phyloP scores from a whole-genome alignment of 148 eudicot genomes.

The Dianthus caryophyllus region DNA sequence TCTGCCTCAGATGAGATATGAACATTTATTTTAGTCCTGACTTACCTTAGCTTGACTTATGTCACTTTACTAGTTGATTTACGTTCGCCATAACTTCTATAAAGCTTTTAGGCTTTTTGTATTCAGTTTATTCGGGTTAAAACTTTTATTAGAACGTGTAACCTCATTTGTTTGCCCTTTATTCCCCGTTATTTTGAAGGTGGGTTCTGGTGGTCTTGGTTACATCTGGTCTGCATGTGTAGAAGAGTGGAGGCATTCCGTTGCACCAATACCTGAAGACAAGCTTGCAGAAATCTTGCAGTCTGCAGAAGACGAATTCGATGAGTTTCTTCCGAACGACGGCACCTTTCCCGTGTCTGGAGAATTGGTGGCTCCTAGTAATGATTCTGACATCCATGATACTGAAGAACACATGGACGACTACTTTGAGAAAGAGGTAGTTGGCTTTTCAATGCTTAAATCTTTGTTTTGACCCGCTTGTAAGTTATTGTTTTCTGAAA shows the following conservation, averaged over 20 bases:
- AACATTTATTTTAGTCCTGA: neutral
- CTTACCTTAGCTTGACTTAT: neutral
- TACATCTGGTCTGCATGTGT: conserved; percentile 73
- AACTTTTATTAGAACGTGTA: neutral
- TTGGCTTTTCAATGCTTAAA: conserved; percentile 1
- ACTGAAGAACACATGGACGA: conserved; percentile 54
- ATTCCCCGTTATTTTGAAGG: conserved; percentile 30
- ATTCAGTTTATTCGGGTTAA: neutral
- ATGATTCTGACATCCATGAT: conserved; percentile 50
- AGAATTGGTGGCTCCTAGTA: conserved; percentile 47
- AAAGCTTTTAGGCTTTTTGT: neutral
- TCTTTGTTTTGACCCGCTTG: neutral
- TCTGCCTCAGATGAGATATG: neutral
- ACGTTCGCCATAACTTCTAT: neutral
- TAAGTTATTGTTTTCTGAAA: conserved; percentile 8
- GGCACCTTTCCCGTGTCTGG: conserved; percentile 59
- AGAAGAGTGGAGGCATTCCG: conserved; percentile 86
- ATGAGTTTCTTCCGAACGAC: conserved; percentile 37
- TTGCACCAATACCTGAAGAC: conserved; percentile 81
- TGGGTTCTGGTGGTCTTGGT: conserved; percentile 86
- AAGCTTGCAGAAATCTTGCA: conserved; percentile 59
- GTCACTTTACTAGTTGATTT: neutral
- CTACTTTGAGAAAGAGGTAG: conserved; percentile 85
- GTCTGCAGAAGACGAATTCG: conserved; percentile 48
- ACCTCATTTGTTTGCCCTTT: conserved; percentile 8